Evolutionary conservation across 2,329 filamentous ascomycete species (phyloP).

Genomic region (Fusarium sambucinum): DNA sequence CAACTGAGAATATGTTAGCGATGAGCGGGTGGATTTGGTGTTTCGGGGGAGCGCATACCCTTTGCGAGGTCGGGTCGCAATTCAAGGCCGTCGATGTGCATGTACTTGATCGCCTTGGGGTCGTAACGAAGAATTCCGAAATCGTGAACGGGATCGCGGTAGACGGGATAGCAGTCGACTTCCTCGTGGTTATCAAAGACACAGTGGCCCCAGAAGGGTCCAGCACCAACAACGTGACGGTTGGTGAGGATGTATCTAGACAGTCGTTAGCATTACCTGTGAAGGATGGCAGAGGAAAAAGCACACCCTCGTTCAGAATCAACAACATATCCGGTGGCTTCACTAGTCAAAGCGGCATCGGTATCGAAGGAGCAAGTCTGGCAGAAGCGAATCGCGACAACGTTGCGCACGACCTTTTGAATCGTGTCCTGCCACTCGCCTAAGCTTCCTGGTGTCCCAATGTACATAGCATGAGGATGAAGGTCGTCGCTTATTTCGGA

Average conservation of each 20-base stretch:
- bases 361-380: conserved; percentile 98
- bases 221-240: conserved; percentile 92
- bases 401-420: conserved; percentile 91
- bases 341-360: conserved; percentile 91
- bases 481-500: conserved; percentile 59
- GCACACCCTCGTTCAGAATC: conserved; percentile 88
- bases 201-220: conserved; percentile 97
- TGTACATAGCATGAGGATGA: conserved; percentile 52
- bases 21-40: neutral
- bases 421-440: conserved; percentile 95
- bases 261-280: neutral
- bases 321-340: conserved; percentile 97
- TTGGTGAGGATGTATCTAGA: conserved; percentile 83
- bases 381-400: conserved; percentile 99
- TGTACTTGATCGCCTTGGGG: conserved; percentile 95
- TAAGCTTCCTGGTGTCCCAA: conserved; percentile 55
- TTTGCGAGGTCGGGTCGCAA: conserved; percentile 88
- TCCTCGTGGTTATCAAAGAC: conserved; percentile 99
- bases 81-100: conserved; percentile 84
- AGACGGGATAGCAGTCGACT: conserved; percentile 95
- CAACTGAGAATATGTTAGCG: conserved; percentile 65
- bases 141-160: conserved; percentile 97
- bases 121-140: conserved; percentile 98
- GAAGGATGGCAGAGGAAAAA: neutral
- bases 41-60: conserved; percentile 54